Conservation (phyloP, 2,329 filamentous ascomycete species). For the Colletotrichum noveboracense region DNA sequence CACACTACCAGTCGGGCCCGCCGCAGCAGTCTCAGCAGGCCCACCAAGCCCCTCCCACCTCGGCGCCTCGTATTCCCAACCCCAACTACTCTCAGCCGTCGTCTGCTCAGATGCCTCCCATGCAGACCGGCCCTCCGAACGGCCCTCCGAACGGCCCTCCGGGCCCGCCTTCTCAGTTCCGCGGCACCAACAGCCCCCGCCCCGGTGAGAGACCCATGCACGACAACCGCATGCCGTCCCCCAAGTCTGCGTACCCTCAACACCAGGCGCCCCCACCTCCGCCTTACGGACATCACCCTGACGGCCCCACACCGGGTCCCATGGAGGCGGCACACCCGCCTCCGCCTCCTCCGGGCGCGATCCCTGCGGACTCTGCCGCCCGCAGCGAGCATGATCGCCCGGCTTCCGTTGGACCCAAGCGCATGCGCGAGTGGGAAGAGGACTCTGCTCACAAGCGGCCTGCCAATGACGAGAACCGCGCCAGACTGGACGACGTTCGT, state of each 20-base stretch:
- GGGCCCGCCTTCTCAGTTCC: constrained; percentile 72
- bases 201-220: constrained; percentile 82
- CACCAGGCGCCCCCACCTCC: constrained; percentile 60
- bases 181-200: constrained; percentile 75
- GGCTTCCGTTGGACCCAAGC: constrained; percentile 80
- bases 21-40: constrained; percentile 55
- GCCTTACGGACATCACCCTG: constrained; percentile 74
- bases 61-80: constrained; percentile 62
- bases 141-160: constrained; percentile 47
- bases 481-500: constrained; percentile 83
- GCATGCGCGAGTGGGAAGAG: constrained; percentile 91
- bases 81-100: constrained; percentile 61
- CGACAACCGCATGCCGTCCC: constrained; percentile 89
- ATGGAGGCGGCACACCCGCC: constrained; percentile 64
- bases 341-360: constrained; percentile 56
- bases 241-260: constrained; percentile 83
- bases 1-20: constrained; percentile 54
- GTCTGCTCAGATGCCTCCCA: constrained; percentile 40
- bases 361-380: constrained; percentile 70
- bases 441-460: constrained; percentile 82
- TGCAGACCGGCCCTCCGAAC: constrained; percentile 39
- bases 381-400: constrained; percentile 73
- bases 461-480: constrained; percentile 85
- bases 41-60: constrained; percentile 40
- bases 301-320: constrained; percentile 57